Conservation (phyloP, 2,329 filamentous ascomycete species). For the Stylonectria norvegica region DNA sequence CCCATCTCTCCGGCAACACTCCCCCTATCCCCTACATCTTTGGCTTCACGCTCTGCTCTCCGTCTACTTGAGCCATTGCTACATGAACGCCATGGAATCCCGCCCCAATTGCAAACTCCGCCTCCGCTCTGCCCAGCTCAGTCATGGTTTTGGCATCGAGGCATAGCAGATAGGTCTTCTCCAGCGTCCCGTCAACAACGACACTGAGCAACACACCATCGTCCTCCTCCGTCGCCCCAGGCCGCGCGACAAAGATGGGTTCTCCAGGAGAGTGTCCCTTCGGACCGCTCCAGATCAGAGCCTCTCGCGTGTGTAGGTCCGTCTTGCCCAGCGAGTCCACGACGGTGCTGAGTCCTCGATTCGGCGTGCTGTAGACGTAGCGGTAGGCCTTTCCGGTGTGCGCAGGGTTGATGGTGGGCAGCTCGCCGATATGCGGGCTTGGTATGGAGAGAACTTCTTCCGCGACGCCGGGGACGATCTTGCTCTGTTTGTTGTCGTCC, state of each 20-base stretch:
- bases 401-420: conserved; percentile 62
- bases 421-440: conserved; percentile 55
- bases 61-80: neutral
- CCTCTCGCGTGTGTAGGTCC: conserved; percentile 52
- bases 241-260: conserved; percentile 59
- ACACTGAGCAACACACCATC: conserved; percentile 61
- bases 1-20: neutral
- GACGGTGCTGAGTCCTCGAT: conserved; percentile 56
- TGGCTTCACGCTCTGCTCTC: neutral
- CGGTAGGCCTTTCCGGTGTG: conserved; percentile 52
- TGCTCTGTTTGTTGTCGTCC: too few species aligned
- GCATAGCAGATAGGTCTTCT: conserved; percentile 63
- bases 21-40: neutral
- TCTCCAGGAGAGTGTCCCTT: conserved; percentile 65
- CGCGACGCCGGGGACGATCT: conserved; percentile 14
- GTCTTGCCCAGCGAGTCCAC: conserved; percentile 64
- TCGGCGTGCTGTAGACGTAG: conserved; percentile 58
- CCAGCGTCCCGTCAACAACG: conserved; percentile 58
- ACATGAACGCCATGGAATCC: conserved; percentile 63
- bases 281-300: conserved; percentile 54
- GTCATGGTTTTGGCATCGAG: conserved; percentile 60
- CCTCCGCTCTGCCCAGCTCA: conserved; percentile 63
- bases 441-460: conserved; percentile 45
- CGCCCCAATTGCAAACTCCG: conserved; percentile 56
- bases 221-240: conserved; percentile 51